phyloP scores from a whole-genome alignment of 345 rosid genomes.

The Brassica rapa region DNA sequence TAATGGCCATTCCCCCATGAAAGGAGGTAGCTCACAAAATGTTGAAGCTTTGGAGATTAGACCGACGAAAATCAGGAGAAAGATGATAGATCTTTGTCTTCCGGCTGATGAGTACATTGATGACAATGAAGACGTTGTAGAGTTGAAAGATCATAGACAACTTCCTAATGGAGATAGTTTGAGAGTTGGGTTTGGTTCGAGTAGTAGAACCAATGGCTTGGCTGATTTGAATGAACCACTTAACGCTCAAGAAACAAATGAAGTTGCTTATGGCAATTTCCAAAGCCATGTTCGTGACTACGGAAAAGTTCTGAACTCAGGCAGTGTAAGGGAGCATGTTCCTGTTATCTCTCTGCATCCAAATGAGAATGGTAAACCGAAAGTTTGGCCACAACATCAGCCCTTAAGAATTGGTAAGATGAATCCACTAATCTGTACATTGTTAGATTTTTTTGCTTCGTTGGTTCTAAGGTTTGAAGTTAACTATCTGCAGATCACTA shows the following conservation, averaged over 20 bases:
- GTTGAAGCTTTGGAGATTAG: constrained; percentile 41
- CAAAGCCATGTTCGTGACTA: constrained; percentile 45
- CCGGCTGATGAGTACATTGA: constrained; percentile 58
- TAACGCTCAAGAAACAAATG: constrained; percentile 44
- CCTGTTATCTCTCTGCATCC: constrained; percentile 39
- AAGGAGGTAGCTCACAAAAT: constrained; percentile 40
- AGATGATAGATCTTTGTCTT: constrained; percentile 61
- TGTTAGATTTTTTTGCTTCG: too few species aligned
- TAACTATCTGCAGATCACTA: constrained; percentile 39
- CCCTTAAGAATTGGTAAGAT: constrained; percentile 34
- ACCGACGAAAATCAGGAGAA: constrained; percentile 45
- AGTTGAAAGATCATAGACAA: constrained; percentile 40
- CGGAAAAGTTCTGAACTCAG: constrained; percentile 39
- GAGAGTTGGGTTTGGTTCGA: constrained; percentile 31
- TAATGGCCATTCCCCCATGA: constrained; percentile 45
- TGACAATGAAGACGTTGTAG: constrained; percentile 42
- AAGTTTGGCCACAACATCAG: constrained; percentile 40
- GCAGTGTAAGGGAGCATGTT: constrained; percentile 44
- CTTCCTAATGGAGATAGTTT: constrained; percentile 48
- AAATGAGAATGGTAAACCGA: constrained; percentile 39
- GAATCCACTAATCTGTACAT: constrained; percentile 11
- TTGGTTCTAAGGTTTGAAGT: too few species aligned
- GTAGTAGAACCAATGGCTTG: constrained; percentile 39
- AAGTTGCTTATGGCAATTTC: constrained; percentile 39
- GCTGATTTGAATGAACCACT: constrained; percentile 60